Conservation (phyloP, 352 stramenopile species). For the Plasmopara viticola region DNA sequence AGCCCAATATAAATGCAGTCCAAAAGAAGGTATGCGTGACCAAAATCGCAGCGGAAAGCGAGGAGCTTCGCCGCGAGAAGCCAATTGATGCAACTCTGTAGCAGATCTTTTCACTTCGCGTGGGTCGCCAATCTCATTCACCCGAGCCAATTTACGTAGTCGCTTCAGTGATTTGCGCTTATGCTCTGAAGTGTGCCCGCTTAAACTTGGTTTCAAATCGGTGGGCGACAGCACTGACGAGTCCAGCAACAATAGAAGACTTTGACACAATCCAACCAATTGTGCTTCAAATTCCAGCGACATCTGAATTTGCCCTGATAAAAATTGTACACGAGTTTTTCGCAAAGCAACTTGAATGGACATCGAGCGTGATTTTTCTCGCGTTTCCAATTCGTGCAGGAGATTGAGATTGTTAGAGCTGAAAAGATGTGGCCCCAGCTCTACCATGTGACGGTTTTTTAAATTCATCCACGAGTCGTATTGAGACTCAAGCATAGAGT, state of each 20-base stretch:
- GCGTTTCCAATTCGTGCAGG: conserved; percentile 46
- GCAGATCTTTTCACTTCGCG: conserved; percentile 42
- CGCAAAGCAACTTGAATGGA: conserved; percentile 27
- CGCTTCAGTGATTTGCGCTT: conserved; percentile 73
- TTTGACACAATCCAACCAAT: conserved; percentile 37
- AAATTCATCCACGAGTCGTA: conserved; percentile 35
- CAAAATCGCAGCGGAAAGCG: conserved; percentile 50
- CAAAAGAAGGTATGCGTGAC: conserved; percentile 40
- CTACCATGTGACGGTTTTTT: conserved; percentile 41
- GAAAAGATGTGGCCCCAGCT: conserved; percentile 66
- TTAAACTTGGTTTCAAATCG: conserved; percentile 43
- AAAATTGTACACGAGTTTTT: conserved; percentile 23
- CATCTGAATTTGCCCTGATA: conserved; percentile 24
- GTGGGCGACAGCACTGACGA: conserved; percentile 52
- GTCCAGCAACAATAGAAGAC: conserved; percentile 47
- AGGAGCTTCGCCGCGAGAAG: conserved; percentile 34
- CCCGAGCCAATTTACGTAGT: conserved; percentile 50
- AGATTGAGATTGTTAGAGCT: conserved; percentile 56
- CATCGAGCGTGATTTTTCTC: conserved; percentile 39
- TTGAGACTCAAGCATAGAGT: conserved; percentile 25
- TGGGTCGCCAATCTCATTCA: conserved; percentile 47
- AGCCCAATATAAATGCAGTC: conserved; percentile 24
- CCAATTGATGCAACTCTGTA: conserved; percentile 42
- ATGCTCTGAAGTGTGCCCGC: conserved; percentile 36
- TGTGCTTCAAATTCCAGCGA: conserved; percentile 45